Evolutionary conservation across 2,329 filamentous ascomycete genomes (phyloP), one percentile per base, ranked within the genome.

Genomic region (Neonectria sp.): DNA sequence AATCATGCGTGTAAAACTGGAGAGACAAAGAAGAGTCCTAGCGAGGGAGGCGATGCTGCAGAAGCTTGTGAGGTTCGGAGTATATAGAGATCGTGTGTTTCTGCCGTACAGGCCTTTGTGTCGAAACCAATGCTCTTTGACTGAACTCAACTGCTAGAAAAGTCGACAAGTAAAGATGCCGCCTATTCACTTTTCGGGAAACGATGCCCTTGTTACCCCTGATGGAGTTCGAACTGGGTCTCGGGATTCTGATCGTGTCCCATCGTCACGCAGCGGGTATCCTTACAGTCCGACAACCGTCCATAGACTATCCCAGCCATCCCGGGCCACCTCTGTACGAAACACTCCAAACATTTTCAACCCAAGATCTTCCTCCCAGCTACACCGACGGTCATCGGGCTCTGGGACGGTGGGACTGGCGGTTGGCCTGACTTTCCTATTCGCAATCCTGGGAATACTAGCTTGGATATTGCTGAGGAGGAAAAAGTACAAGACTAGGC

Each of bases 161-260:
- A n/a, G 37, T 40, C 24, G 24, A 51, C 45, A 46, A 48, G n/a
- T 31, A 58, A 13, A 45, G 6, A 71, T 72, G 65, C 56, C 70
- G 40, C 58, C 63, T 11, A 9, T 71, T 35, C 33, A n/a, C 17
- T 12, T 49, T 27, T 46, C 12, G 21, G 21, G 13, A 35, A 25
- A 40, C 5, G 7, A 33, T 9, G 5, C 31, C 7, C 51, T 53
- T 21, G 15, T 24, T 15, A 24, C 21, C 9, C 11, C 33, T 8
- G 9, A 24, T 24, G 31, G n/a, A 53, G 8, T 1, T 1, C n/a
- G 13, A 37, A n/a, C 4, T 8, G 15, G 27, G 5, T 1, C 6
- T 15, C 27, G 6, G 25, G 4, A 27, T 24, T 24, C 29, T 51
- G 17, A 17, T 6, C 3, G 8, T 21, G 8, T n/a, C 17, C 4